A percentile compares a stretch with the other conserved stretches of the same genome.
Conservation (phyloP, 257 asterid species). For the Solanum ossicruentum region DNA sequence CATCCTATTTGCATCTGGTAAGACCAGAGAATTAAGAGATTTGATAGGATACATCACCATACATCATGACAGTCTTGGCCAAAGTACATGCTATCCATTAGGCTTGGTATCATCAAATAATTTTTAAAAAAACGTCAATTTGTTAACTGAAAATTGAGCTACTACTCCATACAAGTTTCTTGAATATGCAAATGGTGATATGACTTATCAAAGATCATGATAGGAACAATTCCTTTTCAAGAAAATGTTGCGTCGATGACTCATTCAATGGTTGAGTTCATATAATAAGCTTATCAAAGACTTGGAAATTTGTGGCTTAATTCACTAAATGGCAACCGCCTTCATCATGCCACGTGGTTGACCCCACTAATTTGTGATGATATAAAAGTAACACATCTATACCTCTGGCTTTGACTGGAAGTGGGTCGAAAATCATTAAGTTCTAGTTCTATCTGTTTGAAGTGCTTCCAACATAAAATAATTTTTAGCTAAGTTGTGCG, state of each 20-base stretch:
- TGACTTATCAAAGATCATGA: not conserved
- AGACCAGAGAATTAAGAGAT: not conserved
- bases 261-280: not conserved
- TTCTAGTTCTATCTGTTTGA: not conserved
- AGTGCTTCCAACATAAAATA: not conserved
- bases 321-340: not conserved
- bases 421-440: not conserved
- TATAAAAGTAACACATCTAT: not conserved
- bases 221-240: not conserved
- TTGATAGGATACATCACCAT: not conserved
- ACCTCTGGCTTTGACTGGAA: not conserved
- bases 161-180: not conserved
- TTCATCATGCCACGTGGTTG: not conserved
- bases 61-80: not conserved
- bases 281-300: not conserved
- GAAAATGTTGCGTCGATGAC: not conserved
- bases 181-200: not conserved
- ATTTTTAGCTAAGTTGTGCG: not conserved
- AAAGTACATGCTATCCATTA: not conserved
- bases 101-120: not conserved
- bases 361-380: not conserved
- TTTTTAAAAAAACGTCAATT: not conserved
- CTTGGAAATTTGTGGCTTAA: not conserved
- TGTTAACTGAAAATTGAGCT: not conserved
- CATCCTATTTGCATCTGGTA: not conserved